Base-by-base conservation (phyloP, 495 filamentous ascomycete species). In the Talaromyces nanjingensis region DNA sequence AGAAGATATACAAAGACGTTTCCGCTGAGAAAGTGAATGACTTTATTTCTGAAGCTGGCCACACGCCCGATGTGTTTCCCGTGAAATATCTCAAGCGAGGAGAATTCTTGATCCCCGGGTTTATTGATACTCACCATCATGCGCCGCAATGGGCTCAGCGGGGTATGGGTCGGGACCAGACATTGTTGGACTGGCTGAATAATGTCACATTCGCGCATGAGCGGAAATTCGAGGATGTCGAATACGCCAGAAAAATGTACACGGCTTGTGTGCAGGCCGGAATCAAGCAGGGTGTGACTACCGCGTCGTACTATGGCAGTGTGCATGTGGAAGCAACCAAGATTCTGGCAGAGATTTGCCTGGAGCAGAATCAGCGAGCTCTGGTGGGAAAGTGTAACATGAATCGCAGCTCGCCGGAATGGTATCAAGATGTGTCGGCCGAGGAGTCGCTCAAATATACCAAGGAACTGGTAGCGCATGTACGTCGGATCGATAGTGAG, bases 321-420 rank as follows among this genome's bases (percentile, higher is more conserved):
- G 72, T 81, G 1, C 86, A 90, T 65, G 77, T 76, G 2, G 74
- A 79, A 8, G 86, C 84, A 4, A 85, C 84, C 3, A 77, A 79
- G 22, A 80, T 86, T 47, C 80, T 90, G 8, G 86, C 86, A 0
- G 78, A 85, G 24, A 74, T 82, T 4, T 89, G 87, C 62, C 65
- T 79, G 1, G 70, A 72, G 14, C 77, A 79, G 58, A 84, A 85
- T 2, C 87, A 89, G 71, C 77, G 87, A 16, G 87, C 87, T 0
- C 74, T 87, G 2, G 80, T 90, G 4, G 87, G 87, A 1, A 89
- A 88, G 65, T 86, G 82, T 65, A 87, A 86, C 65, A 88, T 87
- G 81, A 81, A 86, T 64, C 81, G 86, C 1, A 79, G 86, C 64
- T 76, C 84, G 4, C 85, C 86, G 1, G 79, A 81, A 7, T 85